phyloP scores from a whole-genome alignment of 768 basidiomycete species.

The Russula virescens region DNA sequence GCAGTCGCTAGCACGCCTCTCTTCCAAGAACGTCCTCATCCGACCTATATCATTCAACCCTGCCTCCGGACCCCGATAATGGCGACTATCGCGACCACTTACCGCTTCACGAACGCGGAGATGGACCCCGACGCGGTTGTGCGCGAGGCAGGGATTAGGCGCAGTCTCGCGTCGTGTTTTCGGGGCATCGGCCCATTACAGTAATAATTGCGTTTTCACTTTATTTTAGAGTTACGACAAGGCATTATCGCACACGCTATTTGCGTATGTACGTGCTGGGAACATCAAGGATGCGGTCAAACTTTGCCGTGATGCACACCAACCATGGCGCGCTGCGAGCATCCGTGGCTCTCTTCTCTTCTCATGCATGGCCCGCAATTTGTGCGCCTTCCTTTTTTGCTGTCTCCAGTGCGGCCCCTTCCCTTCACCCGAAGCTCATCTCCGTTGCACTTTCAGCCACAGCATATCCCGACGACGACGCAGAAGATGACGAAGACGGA shows the following conservation, averaged over 20 bases:
- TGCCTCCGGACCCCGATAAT: no score
- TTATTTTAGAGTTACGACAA: slow-evolving; percentile 70
- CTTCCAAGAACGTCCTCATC: no score
- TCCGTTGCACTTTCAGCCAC: slow-evolving; percentile 35
- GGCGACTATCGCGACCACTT: no score
- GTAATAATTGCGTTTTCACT: background rate
- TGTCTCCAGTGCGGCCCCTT: background rate
- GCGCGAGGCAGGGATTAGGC: slow-evolving; percentile 11
- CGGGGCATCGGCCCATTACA: no score
- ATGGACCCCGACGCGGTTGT: slow-evolving; percentile 63
- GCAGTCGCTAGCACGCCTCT: no score
- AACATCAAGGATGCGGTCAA: slow-evolving; percentile 78
- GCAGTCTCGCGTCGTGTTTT: slow-evolving; percentile 41
- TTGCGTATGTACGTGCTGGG: slow-evolving; percentile 80
- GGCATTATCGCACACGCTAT: slow-evolving; percentile 67
- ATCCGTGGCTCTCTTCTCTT: slow-evolving; percentile 80
- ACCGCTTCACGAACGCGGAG: no score
- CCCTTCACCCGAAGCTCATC: no score
- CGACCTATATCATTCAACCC: no score
- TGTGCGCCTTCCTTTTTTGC: slow-evolving; percentile 38
- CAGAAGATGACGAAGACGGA: slow-evolving; percentile 41
- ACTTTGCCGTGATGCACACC: slow-evolving; percentile 72
- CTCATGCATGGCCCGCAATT: slow-evolving; percentile 64
- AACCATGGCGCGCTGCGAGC: slow-evolving; percentile 89
- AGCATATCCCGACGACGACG: slow-evolving; percentile 41